These are phyloP conservation scores for Exophiala sp. DNA, from an alignment of 2,329 filamentous ascomycete species.

Conservation along the genomic window DNA sequence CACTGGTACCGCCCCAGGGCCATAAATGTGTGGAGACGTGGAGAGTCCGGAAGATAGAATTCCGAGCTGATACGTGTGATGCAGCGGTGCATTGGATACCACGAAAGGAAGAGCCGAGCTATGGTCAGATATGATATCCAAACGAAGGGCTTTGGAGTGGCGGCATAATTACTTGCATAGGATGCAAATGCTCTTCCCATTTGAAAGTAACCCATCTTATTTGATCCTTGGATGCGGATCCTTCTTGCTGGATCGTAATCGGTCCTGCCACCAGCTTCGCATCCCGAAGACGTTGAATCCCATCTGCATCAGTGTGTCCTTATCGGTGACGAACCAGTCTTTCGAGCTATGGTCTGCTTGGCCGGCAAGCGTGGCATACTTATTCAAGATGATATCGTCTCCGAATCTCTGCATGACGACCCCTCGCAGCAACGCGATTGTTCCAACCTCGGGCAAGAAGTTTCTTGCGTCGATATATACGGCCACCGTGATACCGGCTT, in stretches of 20 bases:
- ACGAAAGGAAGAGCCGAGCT: no score
- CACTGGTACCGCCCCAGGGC: no score
- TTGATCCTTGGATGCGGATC: background rate
- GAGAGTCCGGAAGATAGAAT: no score
- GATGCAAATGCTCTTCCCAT: background rate
- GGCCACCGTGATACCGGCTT: conserved; percentile 28
- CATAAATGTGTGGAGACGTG: no score
- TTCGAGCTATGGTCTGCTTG: background rate
- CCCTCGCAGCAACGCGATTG: conserved; percentile 30
- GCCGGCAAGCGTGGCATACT: conserved; percentile 28
- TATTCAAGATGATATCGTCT: conserved; percentile 32
- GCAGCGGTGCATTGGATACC: no score
- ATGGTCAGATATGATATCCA: no score
- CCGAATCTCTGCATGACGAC: conserved; percentile 31
- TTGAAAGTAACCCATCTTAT: background rate
- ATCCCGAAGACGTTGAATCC: conserved; percentile 24
- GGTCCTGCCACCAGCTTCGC: conserved; percentile 27
- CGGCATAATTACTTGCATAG: no score
- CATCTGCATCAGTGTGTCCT: conserved; percentile 13
- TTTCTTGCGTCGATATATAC: conserved; percentile 31
- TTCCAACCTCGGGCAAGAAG: conserved; percentile 30
- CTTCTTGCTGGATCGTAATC: background rate
- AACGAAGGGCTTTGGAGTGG: no score
- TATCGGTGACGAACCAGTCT: conserved; percentile 30
- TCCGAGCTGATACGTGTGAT: no score